A percentile compares a stretch with the other conserved stretches of the same genome.
Evolutionary conservation across 208 protist species (phyloP).

Genomic region (Leishmania arabica): DNA sequence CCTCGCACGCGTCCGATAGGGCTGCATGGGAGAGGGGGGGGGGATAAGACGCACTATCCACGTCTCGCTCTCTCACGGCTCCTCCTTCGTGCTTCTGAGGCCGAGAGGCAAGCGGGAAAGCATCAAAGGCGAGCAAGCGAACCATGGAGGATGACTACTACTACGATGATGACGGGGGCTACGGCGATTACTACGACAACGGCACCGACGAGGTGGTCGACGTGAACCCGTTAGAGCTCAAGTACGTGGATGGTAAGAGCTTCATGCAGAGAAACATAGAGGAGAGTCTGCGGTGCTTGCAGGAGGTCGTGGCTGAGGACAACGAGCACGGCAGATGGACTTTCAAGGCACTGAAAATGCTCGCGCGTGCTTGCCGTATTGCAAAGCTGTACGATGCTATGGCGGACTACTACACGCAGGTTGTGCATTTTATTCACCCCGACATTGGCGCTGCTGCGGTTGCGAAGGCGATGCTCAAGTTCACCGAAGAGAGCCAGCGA

Average conservation of each 20-base stretch:
- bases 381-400: constrained; percentile 82
- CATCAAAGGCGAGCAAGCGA: background rate
- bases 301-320: constrained; percentile 84
- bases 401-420: constrained; percentile 71
- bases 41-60: background rate
- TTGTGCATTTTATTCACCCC: constrained; percentile 57
- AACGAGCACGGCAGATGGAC: constrained; percentile 80
- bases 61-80: background rate
- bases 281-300: constrained; percentile 74
- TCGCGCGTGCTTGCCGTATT: constrained; percentile 81
- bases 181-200: constrained; percentile 86
- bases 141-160: constrained; percentile 58
- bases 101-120: background rate
- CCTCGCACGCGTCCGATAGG: background rate
- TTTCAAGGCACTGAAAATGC: constrained; percentile 95
- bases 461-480: constrained; percentile 89
- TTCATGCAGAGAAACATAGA: constrained; percentile 65
- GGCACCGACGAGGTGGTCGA: constrained; percentile 47
- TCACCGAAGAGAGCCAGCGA: constrained; percentile 83
- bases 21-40: background rate
- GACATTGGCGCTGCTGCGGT: constrained; percentile 36
- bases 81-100: background rate
- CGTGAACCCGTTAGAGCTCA: constrained; percentile 75
- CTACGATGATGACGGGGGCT: constrained; percentile 80
- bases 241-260: constrained; percentile 88